Percentiles rank a stretch among this genome's conserved stretches.
Evolutionary conservation across 345 rosid species (phyloP).

Genomic region (Boechera stricta): DNA sequence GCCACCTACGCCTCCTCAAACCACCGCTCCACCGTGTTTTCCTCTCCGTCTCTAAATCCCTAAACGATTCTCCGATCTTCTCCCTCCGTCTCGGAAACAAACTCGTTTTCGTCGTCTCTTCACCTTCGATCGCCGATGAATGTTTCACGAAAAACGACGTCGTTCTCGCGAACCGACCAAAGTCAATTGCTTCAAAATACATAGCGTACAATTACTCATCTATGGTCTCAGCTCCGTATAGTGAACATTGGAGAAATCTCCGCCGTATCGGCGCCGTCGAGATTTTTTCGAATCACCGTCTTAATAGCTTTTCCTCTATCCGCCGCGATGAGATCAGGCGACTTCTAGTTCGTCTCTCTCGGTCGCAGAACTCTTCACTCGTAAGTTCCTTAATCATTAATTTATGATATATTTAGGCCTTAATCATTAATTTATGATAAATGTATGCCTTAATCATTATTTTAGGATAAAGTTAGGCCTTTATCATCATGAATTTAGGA

Average conservation of each 20-base stretch:
- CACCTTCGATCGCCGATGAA: not conserved
- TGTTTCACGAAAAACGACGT: constrained; percentile 5
- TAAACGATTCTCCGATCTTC: constrained; percentile 5
- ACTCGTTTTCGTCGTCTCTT: constrained; percentile 22
- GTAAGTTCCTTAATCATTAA: too few species aligned
- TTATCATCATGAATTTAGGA: too few species aligned
- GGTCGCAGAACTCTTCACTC: too few species aligned
- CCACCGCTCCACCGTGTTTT: constrained; percentile 9
- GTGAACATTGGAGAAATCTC: constrained; percentile 22
- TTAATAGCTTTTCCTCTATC: not conserved
- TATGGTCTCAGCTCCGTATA: constrained; percentile 2
- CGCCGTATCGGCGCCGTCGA: constrained; percentile 19
- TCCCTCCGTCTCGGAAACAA: constrained; percentile 16
- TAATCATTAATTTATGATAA: too few species aligned
- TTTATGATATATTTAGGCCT: too few species aligned
- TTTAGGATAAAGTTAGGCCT: too few species aligned
- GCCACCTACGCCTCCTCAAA: constrained; percentile 19
- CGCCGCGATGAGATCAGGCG: not conserved
- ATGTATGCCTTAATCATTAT: too few species aligned
- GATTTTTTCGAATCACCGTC: constrained; percentile 9
- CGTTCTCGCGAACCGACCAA: not conserved
- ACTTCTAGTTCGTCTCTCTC: too few species aligned
- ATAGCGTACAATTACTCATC: not conserved
- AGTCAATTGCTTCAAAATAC: not conserved
- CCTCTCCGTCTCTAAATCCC: not conserved